phyloP scores from a whole-genome alignment of 805 yeast species.

The Barnettozyma vustinii region DNA sequence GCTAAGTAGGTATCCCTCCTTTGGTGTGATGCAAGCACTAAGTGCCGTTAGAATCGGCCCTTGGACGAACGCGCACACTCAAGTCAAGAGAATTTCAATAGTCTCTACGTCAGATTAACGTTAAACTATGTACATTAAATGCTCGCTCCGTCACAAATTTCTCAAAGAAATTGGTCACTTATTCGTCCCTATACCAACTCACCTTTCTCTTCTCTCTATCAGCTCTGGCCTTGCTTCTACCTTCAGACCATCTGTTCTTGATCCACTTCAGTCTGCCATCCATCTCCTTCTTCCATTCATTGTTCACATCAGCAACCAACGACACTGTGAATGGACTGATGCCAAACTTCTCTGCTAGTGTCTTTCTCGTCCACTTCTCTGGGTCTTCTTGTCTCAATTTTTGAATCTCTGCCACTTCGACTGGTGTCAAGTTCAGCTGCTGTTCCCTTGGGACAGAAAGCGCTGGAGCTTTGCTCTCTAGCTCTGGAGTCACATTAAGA shows the following conservation, averaged over 20 bases:
- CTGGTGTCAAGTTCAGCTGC: slow-evolving; percentile 51
- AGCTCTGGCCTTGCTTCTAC: slow-evolving; percentile 42
- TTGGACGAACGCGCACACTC: too few relatives aligned
- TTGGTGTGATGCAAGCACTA: too few relatives aligned
- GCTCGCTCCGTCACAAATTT: background rate
- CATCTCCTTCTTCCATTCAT: slow-evolving; percentile 41
- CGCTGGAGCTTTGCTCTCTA: slow-evolving; percentile 32
- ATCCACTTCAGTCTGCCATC: slow-evolving; percentile 38
- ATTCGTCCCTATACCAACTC: slow-evolving; percentile 50
- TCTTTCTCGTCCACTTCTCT: slow-evolving; percentile 53
- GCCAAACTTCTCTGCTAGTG: slow-evolving; percentile 53
- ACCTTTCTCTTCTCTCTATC: slow-evolving; percentile 56
- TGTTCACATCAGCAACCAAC: slow-evolving; percentile 42
- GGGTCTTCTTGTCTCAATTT: slow-evolving; percentile 55
- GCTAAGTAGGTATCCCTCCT: too few relatives aligned
- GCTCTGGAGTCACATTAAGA: slow-evolving; percentile 25
- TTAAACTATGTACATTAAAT: slow-evolving; percentile 3
- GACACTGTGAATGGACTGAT: slow-evolving; percentile 50
- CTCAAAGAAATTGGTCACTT: background rate
- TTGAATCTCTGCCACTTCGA: slow-evolving; percentile 52
- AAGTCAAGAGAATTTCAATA: too few relatives aligned
- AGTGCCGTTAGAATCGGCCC: too few relatives aligned
- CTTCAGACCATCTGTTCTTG: slow-evolving; percentile 44
- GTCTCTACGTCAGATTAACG: background rate
- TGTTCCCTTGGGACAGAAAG: slow-evolving; percentile 35